These are phyloP conservation scores for Macrolepiota dolichaula DNA, from an alignment of 768 basidiomycete genomes.

Conservation along the genomic window DNA sequence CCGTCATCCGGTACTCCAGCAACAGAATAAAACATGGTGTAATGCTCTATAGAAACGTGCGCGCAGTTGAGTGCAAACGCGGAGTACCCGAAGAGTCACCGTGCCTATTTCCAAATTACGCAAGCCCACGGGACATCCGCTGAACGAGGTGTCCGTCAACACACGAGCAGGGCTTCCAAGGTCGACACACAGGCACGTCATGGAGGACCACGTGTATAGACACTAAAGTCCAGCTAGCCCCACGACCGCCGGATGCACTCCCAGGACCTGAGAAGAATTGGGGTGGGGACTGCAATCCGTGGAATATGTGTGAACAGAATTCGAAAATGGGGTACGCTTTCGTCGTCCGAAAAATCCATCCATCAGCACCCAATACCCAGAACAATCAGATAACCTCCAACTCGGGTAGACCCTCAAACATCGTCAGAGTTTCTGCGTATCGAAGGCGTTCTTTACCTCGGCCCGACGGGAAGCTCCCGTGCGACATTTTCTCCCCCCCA, in stretches of 20 bases:
- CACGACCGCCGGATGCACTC: background rate
- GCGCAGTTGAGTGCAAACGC: background rate
- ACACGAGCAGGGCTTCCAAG: background rate
- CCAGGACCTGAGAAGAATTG: constrained; percentile 4
- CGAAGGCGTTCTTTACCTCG: background rate
- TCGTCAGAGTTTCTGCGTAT: background rate
- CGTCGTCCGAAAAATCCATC: background rate
- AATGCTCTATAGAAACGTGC: background rate
- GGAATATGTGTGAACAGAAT: constrained; percentile 8
- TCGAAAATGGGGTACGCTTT: background rate
- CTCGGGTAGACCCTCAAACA: background rate
- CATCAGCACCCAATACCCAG: background rate
- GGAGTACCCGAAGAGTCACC: constrained; percentile 1
- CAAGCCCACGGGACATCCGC: background rate
- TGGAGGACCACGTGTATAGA: background rate
- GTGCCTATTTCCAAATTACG: constrained; percentile 5
- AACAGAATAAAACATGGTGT: background rate
- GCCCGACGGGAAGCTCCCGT: background rate
- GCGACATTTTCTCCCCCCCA: background rate
- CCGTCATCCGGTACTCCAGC: background rate
- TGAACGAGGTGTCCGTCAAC: background rate
- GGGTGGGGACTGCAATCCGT: background rate
- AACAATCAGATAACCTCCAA: background rate
- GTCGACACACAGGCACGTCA: background rate
- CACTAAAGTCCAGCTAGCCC: background rate